Evolutionary conservation across 768 basidiomycete species (phyloP).

Genomic region (Leucogyrophana mollusca): DNA sequence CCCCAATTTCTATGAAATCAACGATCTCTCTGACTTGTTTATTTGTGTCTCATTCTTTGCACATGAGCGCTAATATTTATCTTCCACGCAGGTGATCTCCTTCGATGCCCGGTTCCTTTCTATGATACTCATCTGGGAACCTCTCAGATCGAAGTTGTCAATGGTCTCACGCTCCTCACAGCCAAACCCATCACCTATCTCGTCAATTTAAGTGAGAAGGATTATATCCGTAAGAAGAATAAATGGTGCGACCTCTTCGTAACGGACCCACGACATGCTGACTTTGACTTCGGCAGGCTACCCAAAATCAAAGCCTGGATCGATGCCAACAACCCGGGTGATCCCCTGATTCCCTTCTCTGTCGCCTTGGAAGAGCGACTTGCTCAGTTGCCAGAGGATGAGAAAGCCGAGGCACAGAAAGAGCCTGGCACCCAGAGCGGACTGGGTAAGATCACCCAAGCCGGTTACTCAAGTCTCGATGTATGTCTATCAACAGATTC

Average conservation of each 20-base stretch:
- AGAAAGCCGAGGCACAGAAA: conserved; percentile 77
- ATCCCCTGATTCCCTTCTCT: conserved; percentile 94
- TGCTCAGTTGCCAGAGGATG: conserved; percentile 55
- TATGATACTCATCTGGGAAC: conserved; percentile 13
- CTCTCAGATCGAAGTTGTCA: conserved; percentile 83
- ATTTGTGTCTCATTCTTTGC: neutral
- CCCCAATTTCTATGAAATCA: conserved; percentile 8
- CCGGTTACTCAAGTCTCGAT: conserved; percentile 86
- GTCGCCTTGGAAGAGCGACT: conserved; percentile 94
- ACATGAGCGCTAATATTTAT: neutral
- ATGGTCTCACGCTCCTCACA: conserved; percentile 85
- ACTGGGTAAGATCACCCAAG: conserved; percentile 91
- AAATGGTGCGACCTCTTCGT: conserved; percentile 67
- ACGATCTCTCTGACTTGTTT: neutral
- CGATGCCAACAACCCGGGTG: conserved; percentile 93
- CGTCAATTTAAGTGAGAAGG: conserved; percentile 93
- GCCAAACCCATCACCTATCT: conserved; percentile 98
- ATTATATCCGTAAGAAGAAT: conserved; percentile 97
- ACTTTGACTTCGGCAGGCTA: conserved; percentile 49
- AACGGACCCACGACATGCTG: neutral
- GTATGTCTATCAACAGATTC: conserved; percentile 39
- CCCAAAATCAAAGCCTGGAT: conserved; percentile 99
- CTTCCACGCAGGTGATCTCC: neutral
- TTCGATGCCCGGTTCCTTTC: conserved; percentile 1
- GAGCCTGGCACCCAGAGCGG: conserved; percentile 71